A percentile compares a stretch with the other conserved stretches of the same genome.
Evolutionary conservation across 2,329 filamentous ascomycete species (phyloP).

Genomic region (Byssothecium circinans): DNA sequence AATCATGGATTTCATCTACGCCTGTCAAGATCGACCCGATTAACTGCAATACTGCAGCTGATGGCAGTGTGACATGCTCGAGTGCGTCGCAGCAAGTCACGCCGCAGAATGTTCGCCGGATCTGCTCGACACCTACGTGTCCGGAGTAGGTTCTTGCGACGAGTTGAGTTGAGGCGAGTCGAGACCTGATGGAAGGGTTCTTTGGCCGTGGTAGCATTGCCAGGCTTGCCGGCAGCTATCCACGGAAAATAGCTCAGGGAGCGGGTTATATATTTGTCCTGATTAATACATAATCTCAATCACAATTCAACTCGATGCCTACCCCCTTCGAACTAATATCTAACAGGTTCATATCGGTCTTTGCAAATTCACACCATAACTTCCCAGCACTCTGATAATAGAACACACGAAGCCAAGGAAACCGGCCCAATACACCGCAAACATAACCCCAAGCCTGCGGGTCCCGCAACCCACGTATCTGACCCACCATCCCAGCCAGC

Average conservation of each 20-base stretch:
- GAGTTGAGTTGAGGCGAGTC: no score
- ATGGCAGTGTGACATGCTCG: background rate
- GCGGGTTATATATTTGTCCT: no score
- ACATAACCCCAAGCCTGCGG: constrained; percentile 2
- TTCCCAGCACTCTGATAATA: constrained; percentile 5
- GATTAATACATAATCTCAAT: no score
- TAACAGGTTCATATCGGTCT: no score
- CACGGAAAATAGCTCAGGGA: no score
- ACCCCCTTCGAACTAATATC: no score
- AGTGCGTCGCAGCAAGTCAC: constrained; percentile 1
- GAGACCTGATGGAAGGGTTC: no score
- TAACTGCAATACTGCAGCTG: constrained; percentile 1
- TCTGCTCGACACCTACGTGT: constrained; percentile 10
- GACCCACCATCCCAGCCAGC: background rate
- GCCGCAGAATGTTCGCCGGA: constrained; percentile 11
- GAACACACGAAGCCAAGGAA: constrained; percentile 6
- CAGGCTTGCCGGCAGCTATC: no score
- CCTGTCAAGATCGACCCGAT: constrained; percentile 8
- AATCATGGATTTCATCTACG: constrained; percentile 12
- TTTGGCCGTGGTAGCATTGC: no score
- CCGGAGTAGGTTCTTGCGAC: no score
- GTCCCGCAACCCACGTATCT: background rate
- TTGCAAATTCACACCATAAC: background rate
- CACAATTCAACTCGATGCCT: no score
- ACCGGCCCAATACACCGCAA: background rate